These are phyloP conservation scores for Termitomyces sp. DNA, from an alignment of 768 basidiomycete genomes.

Conservation along the genomic window DNA sequence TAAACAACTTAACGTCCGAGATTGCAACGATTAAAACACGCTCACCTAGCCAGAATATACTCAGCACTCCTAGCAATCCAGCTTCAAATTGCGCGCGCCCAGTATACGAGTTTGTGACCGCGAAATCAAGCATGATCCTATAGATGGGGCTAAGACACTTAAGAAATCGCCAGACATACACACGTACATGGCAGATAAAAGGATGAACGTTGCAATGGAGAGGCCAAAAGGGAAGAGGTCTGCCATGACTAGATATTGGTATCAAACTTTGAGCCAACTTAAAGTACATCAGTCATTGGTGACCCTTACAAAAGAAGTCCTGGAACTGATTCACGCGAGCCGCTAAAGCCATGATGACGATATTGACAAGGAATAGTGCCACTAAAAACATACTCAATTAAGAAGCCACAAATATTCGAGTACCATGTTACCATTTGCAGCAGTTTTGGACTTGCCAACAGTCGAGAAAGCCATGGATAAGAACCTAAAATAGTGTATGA, in stretches of 20 bases:
- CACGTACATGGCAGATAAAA: constrained; percentile 38
- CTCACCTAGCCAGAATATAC: constrained; percentile 52
- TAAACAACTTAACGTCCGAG: background rate
- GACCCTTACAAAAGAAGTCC: constrained; percentile 53
- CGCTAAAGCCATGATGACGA: constrained; percentile 47
- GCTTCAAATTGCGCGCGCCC: constrained; percentile 44
- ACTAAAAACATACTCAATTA: constrained; percentile 20
- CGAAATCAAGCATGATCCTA: constrained; percentile 40
- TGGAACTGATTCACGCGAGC: constrained; percentile 51
- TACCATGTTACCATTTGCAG: constrained; percentile 7
- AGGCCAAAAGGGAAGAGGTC: constrained; percentile 59
- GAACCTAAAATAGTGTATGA: background rate
- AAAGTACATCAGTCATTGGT: background rate
- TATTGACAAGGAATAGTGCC: constrained; percentile 37
- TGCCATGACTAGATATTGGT: constrained; percentile 36
- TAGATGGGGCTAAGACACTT: background rate
- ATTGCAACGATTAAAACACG: background rate
- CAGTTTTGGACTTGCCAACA: constrained; percentile 11
- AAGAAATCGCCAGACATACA: background rate
- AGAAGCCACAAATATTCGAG: background rate
- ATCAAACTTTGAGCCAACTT: background rate
- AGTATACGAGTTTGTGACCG: constrained; percentile 33
- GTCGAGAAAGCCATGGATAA: constrained; percentile 10
- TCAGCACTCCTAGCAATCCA: constrained; percentile 36
- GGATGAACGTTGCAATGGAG: constrained; percentile 42